Base-by-base conservation (phyloP, 805 yeast genomes). In the Schwanniomyces occidentalis region DNA sequence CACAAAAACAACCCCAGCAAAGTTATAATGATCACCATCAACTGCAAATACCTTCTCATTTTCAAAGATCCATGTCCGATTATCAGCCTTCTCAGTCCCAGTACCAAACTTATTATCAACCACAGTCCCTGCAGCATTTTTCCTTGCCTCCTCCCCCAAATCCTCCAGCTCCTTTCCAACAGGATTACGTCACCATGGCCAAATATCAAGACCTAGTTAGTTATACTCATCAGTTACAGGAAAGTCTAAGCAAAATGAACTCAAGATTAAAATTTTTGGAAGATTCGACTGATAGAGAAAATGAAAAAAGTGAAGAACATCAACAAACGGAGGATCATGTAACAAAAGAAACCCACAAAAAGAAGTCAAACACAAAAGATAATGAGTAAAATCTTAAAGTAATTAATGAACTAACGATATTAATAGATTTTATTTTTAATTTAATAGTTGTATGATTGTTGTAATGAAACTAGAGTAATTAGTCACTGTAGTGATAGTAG, bases 151-250 rank as follows among this genome's bases (percentile, higher is more conserved):
- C 7, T 20, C 22, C 22, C 9, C 9, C 22, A 20, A 20, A 7
- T 20, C 9, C 22, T 20, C 9, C 22, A 9, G 5, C 8, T n/a
- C 8, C 23, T n/a, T n/a, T n/a, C n/a, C 23, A 18, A 18, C 30
- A 17, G 9, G 48, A 46, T 13, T 56, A 23, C 37, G 62, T 63
- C 10, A 48, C 58, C 3, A 39, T 55, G 35, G 50, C 53, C 4
- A 54, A 50, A 33, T 65, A 64, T 43, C 63, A 60, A 24, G 65
- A 63, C 28, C 48, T 65, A 27, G 58, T 60, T n/a, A 41, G 47
- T 4, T 63, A 63, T 38, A 58, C 69, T 3, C 58, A 55, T 14
- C 36, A 49, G 1, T 43, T 65, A n/a, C 65, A 63, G 37, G 55
- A 52, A 8, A 53, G 44, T 25, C 38, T 63, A 32, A 39, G 28